phyloP scores from a whole-genome alignment of 495 filamentous ascomycete species.

The Penicillium bovifimosum region DNA sequence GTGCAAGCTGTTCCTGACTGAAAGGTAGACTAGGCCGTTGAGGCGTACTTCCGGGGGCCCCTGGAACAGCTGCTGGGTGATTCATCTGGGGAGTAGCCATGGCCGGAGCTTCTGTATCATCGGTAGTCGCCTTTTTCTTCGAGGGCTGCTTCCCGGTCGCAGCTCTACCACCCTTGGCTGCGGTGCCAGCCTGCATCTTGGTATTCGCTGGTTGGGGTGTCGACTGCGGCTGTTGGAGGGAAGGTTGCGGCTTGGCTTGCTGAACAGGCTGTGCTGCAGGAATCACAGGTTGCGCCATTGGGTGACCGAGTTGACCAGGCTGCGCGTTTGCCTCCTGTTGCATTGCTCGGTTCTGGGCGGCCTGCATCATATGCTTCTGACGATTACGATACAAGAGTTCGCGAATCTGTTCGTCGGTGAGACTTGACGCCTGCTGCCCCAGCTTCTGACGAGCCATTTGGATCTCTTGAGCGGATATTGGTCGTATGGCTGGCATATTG shows the following conservation, averaged over 20 bases:
- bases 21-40: constrained; percentile 31
- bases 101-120: constrained; percentile 52
- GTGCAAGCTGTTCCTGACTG: constrained; percentile 48
- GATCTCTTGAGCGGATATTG: constrained; percentile 43
- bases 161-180: constrained; percentile 25
- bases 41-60: constrained; percentile 13
- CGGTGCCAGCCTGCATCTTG: constrained; percentile 20
- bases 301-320: constrained; percentile 30
- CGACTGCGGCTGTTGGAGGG: constrained; percentile 18
- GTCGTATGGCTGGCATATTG: constrained; percentile 30
- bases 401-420: constrained; percentile 53
- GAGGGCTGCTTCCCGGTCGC: constrained; percentile 29
- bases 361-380: constrained; percentile 31
- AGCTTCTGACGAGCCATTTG: constrained; percentile 37
- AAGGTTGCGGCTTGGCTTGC: constrained; percentile 21
- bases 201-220: constrained; percentile 13
- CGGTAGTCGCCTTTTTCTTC: constrained; percentile 56
- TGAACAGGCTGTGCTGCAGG: constrained; percentile 19
- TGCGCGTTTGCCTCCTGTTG: constrained; percentile 23
- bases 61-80: constrained; percentile 29
- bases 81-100: constrained; percentile 36
- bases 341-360: constrained; percentile 25
- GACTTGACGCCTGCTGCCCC: constrained; percentile 33
- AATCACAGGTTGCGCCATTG: constrained; percentile 32
- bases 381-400: constrained; percentile 32